These are phyloP conservation scores for Achaetomiella virescens DNA, from an alignment of 495 filamentous ascomycete genomes.

Conservation along the genomic window DNA sequence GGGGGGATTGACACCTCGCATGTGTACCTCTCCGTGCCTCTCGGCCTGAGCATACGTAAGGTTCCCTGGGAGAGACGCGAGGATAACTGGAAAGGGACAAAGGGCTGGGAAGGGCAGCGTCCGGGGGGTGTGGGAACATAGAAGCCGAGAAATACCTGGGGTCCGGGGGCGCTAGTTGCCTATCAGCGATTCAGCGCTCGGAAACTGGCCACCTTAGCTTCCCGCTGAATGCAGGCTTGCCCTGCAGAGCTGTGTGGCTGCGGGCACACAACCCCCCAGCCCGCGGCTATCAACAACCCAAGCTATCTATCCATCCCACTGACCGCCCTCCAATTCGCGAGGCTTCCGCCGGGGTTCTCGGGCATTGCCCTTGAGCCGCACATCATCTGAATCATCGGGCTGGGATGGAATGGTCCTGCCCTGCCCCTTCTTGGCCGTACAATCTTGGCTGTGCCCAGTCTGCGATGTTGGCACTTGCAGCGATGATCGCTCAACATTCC, in stretches of 20 bases:
- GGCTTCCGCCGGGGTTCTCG: not conserved
- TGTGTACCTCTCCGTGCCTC: conserved; percentile 16
- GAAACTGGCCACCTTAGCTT: too few relatives aligned
- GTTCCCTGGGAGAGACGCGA: not conserved
- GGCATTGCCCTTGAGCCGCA: not conserved
- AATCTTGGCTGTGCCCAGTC: too few relatives aligned
- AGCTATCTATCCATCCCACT: not conserved
- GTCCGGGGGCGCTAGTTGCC: too few relatives aligned
- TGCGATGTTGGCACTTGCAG: not conserved
- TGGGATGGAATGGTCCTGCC: not conserved
- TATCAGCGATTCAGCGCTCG: too few relatives aligned
- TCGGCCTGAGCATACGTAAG: conserved; percentile 3
- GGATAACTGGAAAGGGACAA: conserved; percentile 1
- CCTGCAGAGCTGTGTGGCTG: too few relatives aligned
- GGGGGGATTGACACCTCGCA: conserved; percentile 21
- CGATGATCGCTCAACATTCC: not conserved
- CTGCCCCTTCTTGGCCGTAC: not conserved
- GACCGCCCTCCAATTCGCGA: not conserved
- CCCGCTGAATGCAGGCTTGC: too few relatives aligned
- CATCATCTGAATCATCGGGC: not conserved
- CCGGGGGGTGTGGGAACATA: too few relatives aligned
- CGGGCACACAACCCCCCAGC: not conserved
- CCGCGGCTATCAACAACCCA: not conserved
- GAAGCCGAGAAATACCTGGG: not conserved
- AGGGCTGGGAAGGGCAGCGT: not conserved